phyloP scores from a whole-genome alignment of 208 protist genomes.

The Phytomonas sp. region DNA sequence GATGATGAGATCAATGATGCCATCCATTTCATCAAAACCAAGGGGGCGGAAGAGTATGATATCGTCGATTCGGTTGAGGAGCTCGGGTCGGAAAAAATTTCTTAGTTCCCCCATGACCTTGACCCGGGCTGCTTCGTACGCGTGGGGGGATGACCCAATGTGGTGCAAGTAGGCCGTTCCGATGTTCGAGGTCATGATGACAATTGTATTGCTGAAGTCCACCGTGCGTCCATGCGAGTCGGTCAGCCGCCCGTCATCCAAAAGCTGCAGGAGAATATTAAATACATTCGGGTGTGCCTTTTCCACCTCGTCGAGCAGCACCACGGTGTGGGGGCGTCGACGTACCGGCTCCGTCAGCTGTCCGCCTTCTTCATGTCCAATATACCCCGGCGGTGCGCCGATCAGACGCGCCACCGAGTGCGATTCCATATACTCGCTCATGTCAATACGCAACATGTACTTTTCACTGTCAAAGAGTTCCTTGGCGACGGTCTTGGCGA shows the following conservation, averaged over 20 bases:
- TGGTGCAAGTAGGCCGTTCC: conserved; percentile 79
- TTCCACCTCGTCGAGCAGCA: conserved; percentile 99
- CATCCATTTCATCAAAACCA: conserved; percentile 52
- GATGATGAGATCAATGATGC: conserved; percentile 91
- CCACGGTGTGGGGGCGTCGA: conserved; percentile 95
- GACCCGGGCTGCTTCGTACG: conserved; percentile 37
- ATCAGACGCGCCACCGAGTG: conserved; percentile 96
- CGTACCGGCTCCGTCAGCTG: conserved; percentile 97
- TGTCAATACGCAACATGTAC: conserved; percentile 97
- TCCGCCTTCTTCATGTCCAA: conserved; percentile 98
- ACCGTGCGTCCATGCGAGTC: conserved; percentile 95
- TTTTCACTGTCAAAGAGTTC: conserved; percentile 97
- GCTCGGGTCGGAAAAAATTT: conserved; percentile 93
- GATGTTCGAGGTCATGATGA: conserved; percentile 97
- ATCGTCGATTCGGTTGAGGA: conserved; percentile 98
- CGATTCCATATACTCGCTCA: conserved; percentile 98
- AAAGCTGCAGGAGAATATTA: conserved; percentile 97
- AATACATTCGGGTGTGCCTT: conserved; percentile 97
- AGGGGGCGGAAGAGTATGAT: conserved; percentile 96
- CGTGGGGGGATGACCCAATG: conserved; percentile 28
- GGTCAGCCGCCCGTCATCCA: conserved; percentile 98
- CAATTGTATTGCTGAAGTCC: conserved; percentile 97
- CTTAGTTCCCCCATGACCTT: conserved; percentile 87
- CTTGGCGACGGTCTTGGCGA: conserved; percentile 93
- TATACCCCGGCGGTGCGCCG: conserved; percentile 97